These are phyloP conservation scores for Paratinospora sagittata DNA, from an alignment of 164 flowering plant genomes.

Conservation along the genomic window DNA sequence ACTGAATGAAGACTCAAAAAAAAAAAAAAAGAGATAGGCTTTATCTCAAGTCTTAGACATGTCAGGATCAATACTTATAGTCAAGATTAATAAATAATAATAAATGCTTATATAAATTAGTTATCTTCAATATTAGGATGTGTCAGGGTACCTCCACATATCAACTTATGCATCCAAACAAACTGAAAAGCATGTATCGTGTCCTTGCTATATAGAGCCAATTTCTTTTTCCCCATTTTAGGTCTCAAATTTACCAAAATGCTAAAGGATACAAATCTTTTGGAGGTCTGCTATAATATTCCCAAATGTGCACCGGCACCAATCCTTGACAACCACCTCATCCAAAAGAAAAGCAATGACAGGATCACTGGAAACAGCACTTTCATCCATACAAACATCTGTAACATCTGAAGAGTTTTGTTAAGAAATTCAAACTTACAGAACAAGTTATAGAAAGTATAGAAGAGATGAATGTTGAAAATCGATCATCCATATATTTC, in stretches of 20 bases:
- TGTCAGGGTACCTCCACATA: not conserved
- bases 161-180: not conserved
- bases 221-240: not conserved
- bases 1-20: not conserved
- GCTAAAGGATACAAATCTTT: constrained; percentile 67
- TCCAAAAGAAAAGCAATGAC: constrained; percentile 86
- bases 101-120: not conserved
- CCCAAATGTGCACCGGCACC: constrained; percentile 75
- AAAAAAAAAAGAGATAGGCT: too few relatives aligned
- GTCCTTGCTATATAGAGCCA: not conserved
- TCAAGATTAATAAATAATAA: not conserved
- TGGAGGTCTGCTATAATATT: constrained; percentile 49
- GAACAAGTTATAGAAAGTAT: not conserved
- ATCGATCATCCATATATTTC: not conserved
- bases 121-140: too few relatives aligned
- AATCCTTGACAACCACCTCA: constrained; percentile 95
- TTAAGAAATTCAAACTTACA: constrained; percentile 26
- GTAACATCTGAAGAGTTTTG: constrained; percentile 65
- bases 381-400: constrained; percentile 98
- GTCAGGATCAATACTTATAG: not conserved
- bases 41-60: not conserved
- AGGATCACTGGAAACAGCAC: constrained; percentile 97
- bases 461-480: not conserved
- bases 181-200: not conserved
- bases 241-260: not conserved